Conservation (phyloP, 148 eudicot genomes). For the Fagopyrum homotropicum region DNA sequence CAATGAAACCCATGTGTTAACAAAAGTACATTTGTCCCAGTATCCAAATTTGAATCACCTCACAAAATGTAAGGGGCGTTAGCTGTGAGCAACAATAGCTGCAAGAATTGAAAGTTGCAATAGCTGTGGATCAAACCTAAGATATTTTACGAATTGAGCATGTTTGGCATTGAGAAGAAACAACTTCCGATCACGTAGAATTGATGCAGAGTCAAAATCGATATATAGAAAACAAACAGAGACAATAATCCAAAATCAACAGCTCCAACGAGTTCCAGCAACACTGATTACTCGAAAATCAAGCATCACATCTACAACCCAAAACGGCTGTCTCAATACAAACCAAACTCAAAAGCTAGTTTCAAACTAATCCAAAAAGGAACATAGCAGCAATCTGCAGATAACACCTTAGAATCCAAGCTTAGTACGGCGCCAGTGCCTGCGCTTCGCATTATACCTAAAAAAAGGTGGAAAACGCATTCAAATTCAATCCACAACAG, state of each 20-base stretch:
- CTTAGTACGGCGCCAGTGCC: conserved; percentile 46
- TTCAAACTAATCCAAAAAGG: conserved; percentile 2
- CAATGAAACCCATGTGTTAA: neutral
- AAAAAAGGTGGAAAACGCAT: neutral
- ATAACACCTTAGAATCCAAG: conserved; percentile 28
- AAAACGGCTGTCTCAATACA: conserved; percentile 4
- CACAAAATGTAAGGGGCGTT: neutral
- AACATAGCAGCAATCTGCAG: neutral
- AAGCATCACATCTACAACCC: neutral
- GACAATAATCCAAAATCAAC: neutral
- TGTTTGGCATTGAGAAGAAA: neutral
- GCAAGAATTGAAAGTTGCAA: neutral
- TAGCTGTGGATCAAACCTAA: neutral
- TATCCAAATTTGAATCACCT: neutral
- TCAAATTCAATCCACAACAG: neutral
- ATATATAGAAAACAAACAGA: neutral
- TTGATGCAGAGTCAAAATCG: neutral
- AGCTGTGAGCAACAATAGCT: neutral
- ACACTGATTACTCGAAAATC: neutral
- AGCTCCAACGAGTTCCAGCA: neutral
- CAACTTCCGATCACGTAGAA: neutral
- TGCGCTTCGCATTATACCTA: conserved; percentile 39
- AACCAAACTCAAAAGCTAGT: neutral
- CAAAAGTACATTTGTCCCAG: too few relatives aligned
- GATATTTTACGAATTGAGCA: too few relatives aligned